These are phyloP conservation scores for Rhododendron ovatum DNA, from an alignment of 148 eudicot species.

Conservation along the genomic window DNA sequence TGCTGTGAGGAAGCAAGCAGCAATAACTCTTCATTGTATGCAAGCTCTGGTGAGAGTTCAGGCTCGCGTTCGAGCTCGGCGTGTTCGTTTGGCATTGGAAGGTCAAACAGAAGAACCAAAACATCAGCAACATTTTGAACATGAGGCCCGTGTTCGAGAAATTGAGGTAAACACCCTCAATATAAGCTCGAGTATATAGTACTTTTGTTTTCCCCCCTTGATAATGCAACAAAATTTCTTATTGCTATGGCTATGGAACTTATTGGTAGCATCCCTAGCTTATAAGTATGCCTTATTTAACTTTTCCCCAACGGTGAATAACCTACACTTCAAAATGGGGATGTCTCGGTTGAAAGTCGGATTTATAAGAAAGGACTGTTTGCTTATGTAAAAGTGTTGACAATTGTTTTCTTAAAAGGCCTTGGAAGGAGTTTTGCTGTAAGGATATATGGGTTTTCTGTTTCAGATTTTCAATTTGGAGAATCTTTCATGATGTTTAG, in stretches of 20 bases:
- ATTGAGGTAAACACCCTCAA: slow-evolving; percentile 52
- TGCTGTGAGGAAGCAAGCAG: slow-evolving; percentile 98
- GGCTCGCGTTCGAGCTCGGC: slow-evolving; percentile 97
- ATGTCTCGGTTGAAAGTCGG: background rate
- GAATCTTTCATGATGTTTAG: background rate
- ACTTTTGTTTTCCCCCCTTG: background rate
- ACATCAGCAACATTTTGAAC: slow-evolving; percentile 65
- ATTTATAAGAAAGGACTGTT: background rate
- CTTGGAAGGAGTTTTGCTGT: background rate
- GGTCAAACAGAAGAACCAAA: slow-evolving; percentile 59
- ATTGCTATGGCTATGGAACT: background rate
- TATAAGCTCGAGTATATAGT: background rate
- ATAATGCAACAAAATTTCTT: background rate
- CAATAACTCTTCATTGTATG: slow-evolving; percentile 94
- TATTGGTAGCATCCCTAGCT: background rate
- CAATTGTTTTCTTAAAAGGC: background rate
- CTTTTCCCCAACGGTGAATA: background rate
- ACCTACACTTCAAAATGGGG: background rate
- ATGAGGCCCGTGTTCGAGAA: slow-evolving; percentile 79
- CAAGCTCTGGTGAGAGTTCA: slow-evolving; percentile 98
- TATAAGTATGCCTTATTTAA: background rate
- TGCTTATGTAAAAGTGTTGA: background rate
- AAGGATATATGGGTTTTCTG: background rate
- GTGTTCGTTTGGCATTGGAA: slow-evolving; percentile 92
- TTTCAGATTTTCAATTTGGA: background rate